These are phyloP conservation scores for Irpex sp. DNA, from an alignment of 1,284 basidiomycete species.

Conservation along the genomic window DNA sequence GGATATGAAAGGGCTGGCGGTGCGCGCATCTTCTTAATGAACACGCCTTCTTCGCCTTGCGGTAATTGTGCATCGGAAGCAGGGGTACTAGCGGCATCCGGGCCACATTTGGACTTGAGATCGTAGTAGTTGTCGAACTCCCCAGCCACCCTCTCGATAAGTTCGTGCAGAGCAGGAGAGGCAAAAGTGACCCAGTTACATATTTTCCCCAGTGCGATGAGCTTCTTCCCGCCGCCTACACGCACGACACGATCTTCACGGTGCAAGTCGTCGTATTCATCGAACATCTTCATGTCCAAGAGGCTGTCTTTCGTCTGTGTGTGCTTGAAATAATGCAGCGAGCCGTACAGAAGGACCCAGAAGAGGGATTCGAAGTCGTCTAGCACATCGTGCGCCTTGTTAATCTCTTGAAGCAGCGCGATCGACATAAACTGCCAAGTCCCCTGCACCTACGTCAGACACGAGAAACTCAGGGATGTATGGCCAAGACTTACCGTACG, in stretches of 20 bases:
- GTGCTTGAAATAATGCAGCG: background rate
- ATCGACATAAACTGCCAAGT: constrained; percentile 7
- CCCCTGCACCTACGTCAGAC: background rate
- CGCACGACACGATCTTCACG: background rate
- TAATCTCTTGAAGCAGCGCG: background rate
- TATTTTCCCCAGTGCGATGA: background rate
- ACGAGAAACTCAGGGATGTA: background rate
- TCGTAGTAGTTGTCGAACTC: background rate
- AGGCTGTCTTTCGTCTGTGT: background rate
- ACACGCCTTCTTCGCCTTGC: background rate
- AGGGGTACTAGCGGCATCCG: background rate
- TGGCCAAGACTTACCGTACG: background rate
- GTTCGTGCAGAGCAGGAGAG: background rate
- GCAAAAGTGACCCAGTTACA: background rate
- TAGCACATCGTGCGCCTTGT: background rate
- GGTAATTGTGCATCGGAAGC: background rate
- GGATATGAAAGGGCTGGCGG: background rate
- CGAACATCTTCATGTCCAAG: background rate
- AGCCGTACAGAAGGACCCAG: constrained; percentile 3
- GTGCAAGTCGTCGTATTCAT: background rate
- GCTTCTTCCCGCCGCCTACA: background rate
- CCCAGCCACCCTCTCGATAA: background rate
- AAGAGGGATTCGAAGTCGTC: constrained; percentile 5
- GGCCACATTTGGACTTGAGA: background rate
- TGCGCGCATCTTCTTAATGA: background rate